Evolutionary conservation across 306 rosid species (phyloP).

Genomic region (Quillaja saponaria): DNA sequence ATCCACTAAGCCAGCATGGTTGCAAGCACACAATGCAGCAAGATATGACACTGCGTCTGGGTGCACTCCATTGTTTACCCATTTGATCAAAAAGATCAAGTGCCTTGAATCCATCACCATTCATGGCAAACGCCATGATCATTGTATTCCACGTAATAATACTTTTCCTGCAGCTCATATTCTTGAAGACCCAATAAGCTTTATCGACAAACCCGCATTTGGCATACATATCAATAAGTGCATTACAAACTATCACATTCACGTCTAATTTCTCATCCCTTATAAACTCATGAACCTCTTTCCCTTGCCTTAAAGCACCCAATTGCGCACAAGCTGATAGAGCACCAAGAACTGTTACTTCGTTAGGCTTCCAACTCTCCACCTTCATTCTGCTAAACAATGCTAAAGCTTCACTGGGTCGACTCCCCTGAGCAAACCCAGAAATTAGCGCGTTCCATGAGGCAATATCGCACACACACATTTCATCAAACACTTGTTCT

Average conservation of each 20-base stretch:
- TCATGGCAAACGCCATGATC: constrained; percentile 85
- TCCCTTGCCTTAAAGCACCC: constrained; percentile 72
- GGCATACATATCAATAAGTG: constrained; percentile 77
- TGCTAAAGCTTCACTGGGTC: constrained; percentile 58
- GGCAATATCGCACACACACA: constrained; percentile 62
- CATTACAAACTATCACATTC: constrained; percentile 76
- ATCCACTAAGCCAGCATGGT: constrained; percentile 81
- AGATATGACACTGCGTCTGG: constrained; percentile 82
- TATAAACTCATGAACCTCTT: constrained; percentile 50
- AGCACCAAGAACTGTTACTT: constrained; percentile 66
- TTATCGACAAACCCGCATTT: constrained; percentile 81
- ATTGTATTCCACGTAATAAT: constrained; percentile 81
- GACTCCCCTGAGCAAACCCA: constrained; percentile 83
- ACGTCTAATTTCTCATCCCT: constrained; percentile 51
- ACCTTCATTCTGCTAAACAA: constrained; percentile 67
- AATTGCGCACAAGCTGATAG: constrained; percentile 82
- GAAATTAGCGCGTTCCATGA: constrained; percentile 79
- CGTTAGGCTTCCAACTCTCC: constrained; percentile 72
- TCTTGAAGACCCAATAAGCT: constrained; percentile 55
- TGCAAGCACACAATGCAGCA: constrained; percentile 71
- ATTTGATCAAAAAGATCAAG: constrained; percentile 63
- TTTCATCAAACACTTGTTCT: constrained; percentile 75
- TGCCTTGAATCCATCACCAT: constrained; percentile 63
- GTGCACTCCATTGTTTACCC: constrained; percentile 37
- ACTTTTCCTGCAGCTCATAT: constrained; percentile 62